Percentiles rank a stretch among this genome's conserved stretches.
phyloP scores from a whole-genome alignment of 108 stramenopile genomes.

The Nannochloropsis salina region DNA sequence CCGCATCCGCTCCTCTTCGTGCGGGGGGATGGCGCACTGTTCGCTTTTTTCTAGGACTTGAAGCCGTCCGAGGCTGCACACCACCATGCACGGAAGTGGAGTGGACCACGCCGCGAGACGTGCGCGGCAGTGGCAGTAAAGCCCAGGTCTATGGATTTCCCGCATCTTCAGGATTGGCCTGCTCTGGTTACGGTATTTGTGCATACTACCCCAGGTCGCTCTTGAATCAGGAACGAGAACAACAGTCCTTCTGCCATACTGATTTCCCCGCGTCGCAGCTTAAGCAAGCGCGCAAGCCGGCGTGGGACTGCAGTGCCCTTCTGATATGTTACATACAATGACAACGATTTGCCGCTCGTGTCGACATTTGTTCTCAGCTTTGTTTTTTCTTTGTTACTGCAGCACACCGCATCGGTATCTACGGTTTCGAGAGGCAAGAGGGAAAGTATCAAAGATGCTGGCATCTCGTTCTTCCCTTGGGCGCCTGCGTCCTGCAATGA shows the following conservation, averaged over 20 bases:
- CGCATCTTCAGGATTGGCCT: too few relatives aligned
- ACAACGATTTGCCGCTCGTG: background rate
- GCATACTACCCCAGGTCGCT: too few relatives aligned
- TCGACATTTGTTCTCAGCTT: background rate
- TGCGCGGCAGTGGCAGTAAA: too few relatives aligned
- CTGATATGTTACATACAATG: background rate
- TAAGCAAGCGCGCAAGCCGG: background rate
- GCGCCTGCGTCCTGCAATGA: background rate
- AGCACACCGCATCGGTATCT: background rate
- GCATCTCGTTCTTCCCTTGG: constrained; percentile 16
- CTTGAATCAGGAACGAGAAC: background rate
- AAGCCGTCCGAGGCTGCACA: too few relatives aligned
- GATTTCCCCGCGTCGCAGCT: constrained; percentile 7
- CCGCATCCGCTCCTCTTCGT: too few relatives aligned
- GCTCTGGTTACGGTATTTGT: too few relatives aligned
- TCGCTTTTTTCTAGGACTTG: too few relatives aligned
- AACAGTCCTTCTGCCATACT: background rate
- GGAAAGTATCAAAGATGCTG: background rate
- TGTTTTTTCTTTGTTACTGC: background rate
- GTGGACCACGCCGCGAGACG: too few relatives aligned
- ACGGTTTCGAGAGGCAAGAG: background rate
- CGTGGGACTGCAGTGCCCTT: background rate
- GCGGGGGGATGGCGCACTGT: too few relatives aligned
- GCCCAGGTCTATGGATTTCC: too few relatives aligned
- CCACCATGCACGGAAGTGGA: too few relatives aligned